Evolutionary conservation across 1,139 yeast species (phyloP).

Genomic region (Blastobotrys petasosporus): DNA sequence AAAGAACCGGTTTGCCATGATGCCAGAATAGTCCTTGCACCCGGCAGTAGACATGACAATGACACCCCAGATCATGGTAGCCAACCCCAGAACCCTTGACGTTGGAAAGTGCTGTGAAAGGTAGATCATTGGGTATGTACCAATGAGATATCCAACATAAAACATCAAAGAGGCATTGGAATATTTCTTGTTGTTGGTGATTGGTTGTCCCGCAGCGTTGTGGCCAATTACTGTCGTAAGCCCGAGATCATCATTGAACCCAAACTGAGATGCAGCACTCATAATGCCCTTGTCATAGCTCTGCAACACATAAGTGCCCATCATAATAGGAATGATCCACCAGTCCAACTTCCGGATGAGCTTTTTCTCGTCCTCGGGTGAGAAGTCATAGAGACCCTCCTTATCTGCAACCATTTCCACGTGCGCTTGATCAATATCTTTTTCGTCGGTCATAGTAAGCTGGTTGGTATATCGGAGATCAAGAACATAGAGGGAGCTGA

Average conservation of each 20-base stretch:
- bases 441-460: no score
- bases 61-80: conserved; percentile 14
- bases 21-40: conserved; percentile 11
- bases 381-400: neutral
- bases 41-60: conserved; percentile 12
- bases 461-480: no score
- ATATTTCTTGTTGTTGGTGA: conserved; percentile 38
- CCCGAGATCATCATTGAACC: no score
- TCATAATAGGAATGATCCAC: no score
- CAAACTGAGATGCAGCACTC: no score
- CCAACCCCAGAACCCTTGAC: conserved; percentile 32
- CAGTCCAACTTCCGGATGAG: no score
- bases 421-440: no score
- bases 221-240: neutral
- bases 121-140: conserved; percentile 41
- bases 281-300: no score
- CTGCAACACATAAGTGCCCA: no score
- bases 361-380: neutral
- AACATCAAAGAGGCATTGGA: conserved; percentile 44
- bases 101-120: conserved; percentile 48
- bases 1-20: conserved; percentile 13
- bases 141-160: conserved; percentile 43
- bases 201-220: conserved; percentile 1
- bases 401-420: no score
- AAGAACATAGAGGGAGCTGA: no score